Base-by-base conservation (phyloP, 148 eudicot species). In the Drosera capensis region DNA sequence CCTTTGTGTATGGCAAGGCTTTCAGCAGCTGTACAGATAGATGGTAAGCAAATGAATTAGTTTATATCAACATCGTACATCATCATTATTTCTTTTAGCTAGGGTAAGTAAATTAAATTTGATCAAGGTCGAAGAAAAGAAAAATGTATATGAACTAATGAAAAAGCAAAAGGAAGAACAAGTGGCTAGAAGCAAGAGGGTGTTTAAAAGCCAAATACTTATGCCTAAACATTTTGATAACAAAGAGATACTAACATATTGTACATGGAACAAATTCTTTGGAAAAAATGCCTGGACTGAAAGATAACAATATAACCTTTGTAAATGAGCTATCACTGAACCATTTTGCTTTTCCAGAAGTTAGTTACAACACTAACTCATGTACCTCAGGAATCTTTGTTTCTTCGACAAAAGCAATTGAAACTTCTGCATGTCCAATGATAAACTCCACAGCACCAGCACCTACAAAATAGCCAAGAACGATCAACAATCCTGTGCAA, bases 381-480 rank as follows among this genome's bases (percentile, higher is more conserved):
- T n/a, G 8, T 66, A 90, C 99, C 99, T 90, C 99, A 8, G 94
- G 59, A 47, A 90, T 62, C 67, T 90, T 90, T 62, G 81, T 90
- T 56, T 80, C 99, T 71, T 90, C 99, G 48, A 77, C 94, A 68
- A 90, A 90, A 39, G 73, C 94, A 63, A 90, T 67, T 23, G 71
- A 43, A 53, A 90, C 65, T 70, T 90, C 99, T 0, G 99, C 94
- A 60, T 90, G 99, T 55, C 55, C 58, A 45, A 90, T 81, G 59
- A 90, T 77, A 45, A 75, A 90, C 59, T 90, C 99, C 40, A 90
- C 80, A 49, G 99, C 99, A 55, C 77, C 82, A 68, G 99, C 93
- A 55, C 99, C 99, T 90, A 55, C 16, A 64, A 15, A 46, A 52
- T 4, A 48, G 29, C 7, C 14, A 54, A 64, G 39, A 55, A 45